phyloP scores from a whole-genome alignment of 1,284 basidiomycete species.

The Ustilago shanxiensis region DNA sequence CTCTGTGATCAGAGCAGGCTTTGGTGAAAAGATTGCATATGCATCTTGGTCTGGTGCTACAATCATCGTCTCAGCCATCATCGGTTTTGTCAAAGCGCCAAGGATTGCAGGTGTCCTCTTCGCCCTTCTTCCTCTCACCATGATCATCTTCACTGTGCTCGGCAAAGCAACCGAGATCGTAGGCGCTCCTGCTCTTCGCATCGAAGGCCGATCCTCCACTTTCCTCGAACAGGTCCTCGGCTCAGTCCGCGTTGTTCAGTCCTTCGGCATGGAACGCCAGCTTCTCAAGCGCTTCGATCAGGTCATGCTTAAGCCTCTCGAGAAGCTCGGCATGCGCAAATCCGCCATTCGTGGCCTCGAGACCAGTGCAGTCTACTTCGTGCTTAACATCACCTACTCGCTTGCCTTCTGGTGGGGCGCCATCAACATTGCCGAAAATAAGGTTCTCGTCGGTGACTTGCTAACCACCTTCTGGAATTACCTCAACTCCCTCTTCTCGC shows the following conservation, averaged over 20 bases:
- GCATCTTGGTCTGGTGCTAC: conserved; percentile 68
- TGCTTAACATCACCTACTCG: conserved; percentile 57
- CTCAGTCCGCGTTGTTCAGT: conserved; percentile 71
- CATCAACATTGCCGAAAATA: conserved; percentile 52
- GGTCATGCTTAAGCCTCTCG: conserved; percentile 67
- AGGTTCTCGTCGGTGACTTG: conserved; percentile 48
- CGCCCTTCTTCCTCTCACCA: conserved; percentile 69
- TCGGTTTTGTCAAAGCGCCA: conserved; percentile 70
- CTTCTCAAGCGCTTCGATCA: conserved; percentile 69
- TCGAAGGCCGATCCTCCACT: conserved; percentile 70
- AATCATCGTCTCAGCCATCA: conserved; percentile 68
- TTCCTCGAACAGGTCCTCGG: conserved; percentile 71
- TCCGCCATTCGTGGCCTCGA: conserved; percentile 63
- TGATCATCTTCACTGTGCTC: conserved; percentile 65
- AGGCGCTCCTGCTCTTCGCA: conserved; percentile 59
- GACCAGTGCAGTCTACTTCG: conserved; percentile 57
- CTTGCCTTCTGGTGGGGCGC: conserved; percentile 64
- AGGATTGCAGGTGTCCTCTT: conserved; percentile 71
- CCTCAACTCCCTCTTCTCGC: conserved; percentile 64
- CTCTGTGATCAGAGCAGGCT: conserved; percentile 68
- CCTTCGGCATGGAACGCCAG: conserved; percentile 69
- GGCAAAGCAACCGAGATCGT: conserved; percentile 67
- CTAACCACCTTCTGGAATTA: conserved; percentile 67
- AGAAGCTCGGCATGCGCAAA: conserved; percentile 65
- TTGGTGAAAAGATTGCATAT: conserved; percentile 72